Evolutionary conservation across 1,139 yeast genomes (phyloP).

Genomic region (Lodderomyces theae): DNA sequence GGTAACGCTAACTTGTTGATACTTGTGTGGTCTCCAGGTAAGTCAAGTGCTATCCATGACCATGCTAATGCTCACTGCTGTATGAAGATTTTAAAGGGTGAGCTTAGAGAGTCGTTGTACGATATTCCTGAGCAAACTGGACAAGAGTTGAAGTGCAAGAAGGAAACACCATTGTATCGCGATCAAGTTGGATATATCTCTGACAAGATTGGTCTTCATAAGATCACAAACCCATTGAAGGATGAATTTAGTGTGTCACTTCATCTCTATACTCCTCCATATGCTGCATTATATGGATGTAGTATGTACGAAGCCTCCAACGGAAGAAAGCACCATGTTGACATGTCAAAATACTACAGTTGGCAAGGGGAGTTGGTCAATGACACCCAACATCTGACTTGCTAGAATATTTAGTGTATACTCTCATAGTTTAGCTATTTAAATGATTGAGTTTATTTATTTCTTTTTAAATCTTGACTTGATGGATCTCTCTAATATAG

Average conservation of each 20-base stretch:
- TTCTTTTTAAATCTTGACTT: too few relatives aligned
- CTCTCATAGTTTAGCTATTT: neutral
- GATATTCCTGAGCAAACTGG: slow-evolving; percentile 42
- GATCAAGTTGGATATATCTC: slow-evolving; percentile 65
- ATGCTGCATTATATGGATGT: slow-evolving; percentile 69
- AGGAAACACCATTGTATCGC: slow-evolving; percentile 34
- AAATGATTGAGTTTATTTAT: neutral
- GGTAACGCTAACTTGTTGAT: slow-evolving; percentile 66
- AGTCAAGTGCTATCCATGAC: slow-evolving; percentile 67
- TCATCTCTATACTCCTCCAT: slow-evolving; percentile 78
- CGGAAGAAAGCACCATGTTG: slow-evolving; percentile 56
- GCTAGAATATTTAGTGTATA: too few relatives aligned
- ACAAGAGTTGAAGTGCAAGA: slow-evolving; percentile 26
- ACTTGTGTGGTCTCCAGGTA: slow-evolving; percentile 72
- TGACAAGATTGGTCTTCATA: slow-evolving; percentile 66
- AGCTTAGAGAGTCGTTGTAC: slow-evolving; percentile 56
- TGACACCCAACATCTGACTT: slow-evolving; percentile 28
- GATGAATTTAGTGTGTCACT: slow-evolving; percentile 58
- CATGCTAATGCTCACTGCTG: slow-evolving; percentile 76
- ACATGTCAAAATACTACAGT: slow-evolving; percentile 60
- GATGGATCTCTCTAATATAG: too few relatives aligned
- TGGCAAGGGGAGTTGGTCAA: slow-evolving; percentile 54
- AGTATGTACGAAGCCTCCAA: slow-evolving; percentile 53
- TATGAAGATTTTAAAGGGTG: slow-evolving; percentile 64
- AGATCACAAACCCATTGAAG: slow-evolving; percentile 52